These are phyloP conservation scores for Aspergillus asperescens DNA, from an alignment of 495 filamentous ascomycete species.

Conservation along the genomic window DNA sequence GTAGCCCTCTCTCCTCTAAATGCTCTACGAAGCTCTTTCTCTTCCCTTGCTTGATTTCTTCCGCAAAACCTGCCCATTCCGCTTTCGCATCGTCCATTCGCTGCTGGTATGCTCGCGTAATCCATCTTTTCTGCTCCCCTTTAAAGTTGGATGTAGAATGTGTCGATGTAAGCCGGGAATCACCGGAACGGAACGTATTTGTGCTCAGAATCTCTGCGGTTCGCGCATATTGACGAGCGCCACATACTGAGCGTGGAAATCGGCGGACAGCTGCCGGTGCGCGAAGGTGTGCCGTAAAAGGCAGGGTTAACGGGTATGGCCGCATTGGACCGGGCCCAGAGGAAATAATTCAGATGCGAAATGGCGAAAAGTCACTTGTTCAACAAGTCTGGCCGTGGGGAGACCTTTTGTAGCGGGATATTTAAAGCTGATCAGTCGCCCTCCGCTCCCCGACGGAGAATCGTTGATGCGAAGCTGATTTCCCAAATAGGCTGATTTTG, in stretches of 20 bases:
- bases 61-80: slow-evolving; percentile 53
- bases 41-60: slow-evolving; percentile 55
- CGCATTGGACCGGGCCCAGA: slow-evolving; percentile 25
- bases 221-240: slow-evolving; percentile 25
- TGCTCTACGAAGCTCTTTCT: slow-evolving; percentile 58
- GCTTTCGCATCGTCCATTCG: slow-evolving; percentile 51
- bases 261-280: slow-evolving; percentile 3
- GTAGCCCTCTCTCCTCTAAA: slow-evolving; percentile 72
- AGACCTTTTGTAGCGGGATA: neutral
- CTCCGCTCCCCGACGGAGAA: slow-evolving; percentile 18
- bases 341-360: slow-evolving; percentile 7
- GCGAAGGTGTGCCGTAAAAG: slow-evolving; percentile 24
- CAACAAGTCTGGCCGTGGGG: neutral
- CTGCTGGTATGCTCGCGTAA: slow-evolving; percentile 43
- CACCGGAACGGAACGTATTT: slow-evolving; percentile 12
- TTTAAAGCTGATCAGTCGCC: slow-evolving; percentile 11
- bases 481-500: neutral
- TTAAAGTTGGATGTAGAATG: neutral
- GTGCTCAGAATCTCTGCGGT: slow-evolving; percentile 20
- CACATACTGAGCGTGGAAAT: slow-evolving; percentile 17
- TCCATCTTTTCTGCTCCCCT: slow-evolving; percentile 38
- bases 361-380: neutral
- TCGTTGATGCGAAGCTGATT: slow-evolving; percentile 24
- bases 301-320: slow-evolving; percentile 22
- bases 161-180: slow-evolving; percentile 16